Conservation (phyloP, 2,329 filamentous ascomycete genomes). For the Leptographium radiaticola region DNA sequence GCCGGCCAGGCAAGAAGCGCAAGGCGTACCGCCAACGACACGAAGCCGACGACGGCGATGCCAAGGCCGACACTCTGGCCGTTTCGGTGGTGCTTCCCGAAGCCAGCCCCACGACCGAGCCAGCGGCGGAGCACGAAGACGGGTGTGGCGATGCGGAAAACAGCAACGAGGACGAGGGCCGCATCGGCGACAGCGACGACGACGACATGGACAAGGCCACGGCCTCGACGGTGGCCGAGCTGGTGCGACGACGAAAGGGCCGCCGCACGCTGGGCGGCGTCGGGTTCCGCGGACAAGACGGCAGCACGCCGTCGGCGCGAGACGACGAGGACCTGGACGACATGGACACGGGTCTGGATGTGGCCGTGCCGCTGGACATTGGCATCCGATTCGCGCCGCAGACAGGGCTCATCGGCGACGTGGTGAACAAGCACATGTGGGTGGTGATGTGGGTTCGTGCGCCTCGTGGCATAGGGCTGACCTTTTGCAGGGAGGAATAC, state of each 20-base stretch:
- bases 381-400: constrained; percentile 52
- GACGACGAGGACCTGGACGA: not conserved
- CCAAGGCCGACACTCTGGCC: not conserved
- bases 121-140: not conserved
- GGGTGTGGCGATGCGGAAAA: constrained; percentile 4
- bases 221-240: constrained; percentile 33
- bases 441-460: constrained; percentile 20
- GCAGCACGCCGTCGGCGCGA: not conserved
- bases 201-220: constrained; percentile 9
- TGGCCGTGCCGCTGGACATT: constrained; percentile 4
- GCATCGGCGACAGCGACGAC: constrained; percentile 6
- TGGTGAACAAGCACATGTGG: constrained; percentile 69
- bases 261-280: constrained; percentile 42
- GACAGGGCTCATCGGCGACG: constrained; percentile 52
- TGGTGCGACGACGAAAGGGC: constrained; percentile 38
- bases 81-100: not conserved
- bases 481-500: constrained; percentile 62
- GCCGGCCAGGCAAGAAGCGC: constrained; percentile 43
- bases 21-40: constrained; percentile 43
- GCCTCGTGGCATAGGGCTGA: constrained; percentile 36
- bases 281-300: constrained; percentile 31
- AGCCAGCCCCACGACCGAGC: not conserved
- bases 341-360: not conserved
- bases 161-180: constrained; percentile 7
- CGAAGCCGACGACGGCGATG: not conserved